Evolutionary conservation across 2,329 filamentous ascomycete species (phyloP), one percentile per base, ranked within the genome.

Genomic region (Nannizzia gypsea): DNA sequence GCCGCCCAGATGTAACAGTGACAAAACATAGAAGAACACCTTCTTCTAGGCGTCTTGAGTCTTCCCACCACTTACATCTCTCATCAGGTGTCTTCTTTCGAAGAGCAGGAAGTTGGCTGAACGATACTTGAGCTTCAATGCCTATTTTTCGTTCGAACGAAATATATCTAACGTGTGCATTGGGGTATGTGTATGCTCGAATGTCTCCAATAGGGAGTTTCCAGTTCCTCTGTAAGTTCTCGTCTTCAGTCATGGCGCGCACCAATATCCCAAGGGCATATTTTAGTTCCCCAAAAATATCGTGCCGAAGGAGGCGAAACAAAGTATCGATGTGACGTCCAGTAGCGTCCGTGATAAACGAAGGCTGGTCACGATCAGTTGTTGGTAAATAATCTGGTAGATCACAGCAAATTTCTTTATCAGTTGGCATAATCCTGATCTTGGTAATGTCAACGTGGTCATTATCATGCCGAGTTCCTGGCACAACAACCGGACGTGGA

Each of bases 251-350:
- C 3, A 44, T 44, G 24, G 72, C 63, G 42, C 72, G 71, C 1
- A 81, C 74, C 17, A 44, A 44, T 44, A 44, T 22, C 42, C 42
- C 42, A 44, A 44, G 42, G 0, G 74, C 74, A 63, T 82, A 78
- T 40, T 79, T 73, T 3, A 84, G 70, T 60, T 81, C 77, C 0
- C 79, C 79, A 1, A 83, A 71, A 0, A 77, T 81, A 63, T 84
- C 81, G 67, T 83, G 79, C 1, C 81, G 74, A 1, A 83, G 66
- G 0, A 83, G 74, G 15, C 81, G 76, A 56, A 84, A 84, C 59
- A 83, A 77, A 59, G 77, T 72, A 66, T 83, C 81, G 0, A 84
- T 66, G 0, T 80, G 73, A 17, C 42, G 42, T 3, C 20, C 42
- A 1, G 80, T 79, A 3, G 67, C 68, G 9, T 79, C 73, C 1